Evolutionary conservation across 345 rosid genomes (phyloP).

Genomic region (Hypericum perforatum): DNA sequence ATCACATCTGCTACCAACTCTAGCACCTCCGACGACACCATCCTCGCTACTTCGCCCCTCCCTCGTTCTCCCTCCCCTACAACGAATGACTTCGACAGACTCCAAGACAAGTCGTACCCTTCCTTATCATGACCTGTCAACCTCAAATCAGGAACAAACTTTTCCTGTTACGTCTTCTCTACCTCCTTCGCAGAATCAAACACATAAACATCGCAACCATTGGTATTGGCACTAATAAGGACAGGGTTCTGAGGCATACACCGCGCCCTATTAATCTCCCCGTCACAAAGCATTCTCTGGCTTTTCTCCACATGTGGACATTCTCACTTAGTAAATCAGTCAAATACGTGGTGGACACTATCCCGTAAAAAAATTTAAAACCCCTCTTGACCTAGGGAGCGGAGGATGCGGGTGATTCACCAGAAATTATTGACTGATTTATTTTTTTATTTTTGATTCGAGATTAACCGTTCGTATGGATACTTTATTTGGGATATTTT

Average conservation of each 20-base stretch:
- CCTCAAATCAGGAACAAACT: slow-evolving; percentile 71
- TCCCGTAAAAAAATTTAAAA: too few species aligned
- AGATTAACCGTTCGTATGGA: too few species aligned
- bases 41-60: too few species aligned
- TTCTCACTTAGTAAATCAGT: too few species aligned
- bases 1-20: too few species aligned
- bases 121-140: slow-evolving; percentile 82
- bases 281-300: slow-evolving; percentile 70
- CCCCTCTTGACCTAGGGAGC: slow-evolving; percentile 45
- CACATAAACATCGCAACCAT: slow-evolving; percentile 64
- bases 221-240: slow-evolving; percentile 70
- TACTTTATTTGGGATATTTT: too few species aligned
- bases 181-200: slow-evolving; percentile 58
- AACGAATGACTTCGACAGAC: slow-evolving; percentile 66
- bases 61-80: too few species aligned
- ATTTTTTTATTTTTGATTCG: too few species aligned
- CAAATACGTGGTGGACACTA: too few species aligned
- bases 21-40: too few species aligned
- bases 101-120: slow-evolving; percentile 96
- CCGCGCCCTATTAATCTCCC: slow-evolving; percentile 87
- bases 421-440: too few species aligned
- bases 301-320: slow-evolving; percentile 53
- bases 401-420: slow-evolving; percentile 18
- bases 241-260: slow-evolving; percentile 80
- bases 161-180: slow-evolving; percentile 28